Conservation (phyloP, 805 yeast genomes). For the Wickerhamiella galacta region DNA sequence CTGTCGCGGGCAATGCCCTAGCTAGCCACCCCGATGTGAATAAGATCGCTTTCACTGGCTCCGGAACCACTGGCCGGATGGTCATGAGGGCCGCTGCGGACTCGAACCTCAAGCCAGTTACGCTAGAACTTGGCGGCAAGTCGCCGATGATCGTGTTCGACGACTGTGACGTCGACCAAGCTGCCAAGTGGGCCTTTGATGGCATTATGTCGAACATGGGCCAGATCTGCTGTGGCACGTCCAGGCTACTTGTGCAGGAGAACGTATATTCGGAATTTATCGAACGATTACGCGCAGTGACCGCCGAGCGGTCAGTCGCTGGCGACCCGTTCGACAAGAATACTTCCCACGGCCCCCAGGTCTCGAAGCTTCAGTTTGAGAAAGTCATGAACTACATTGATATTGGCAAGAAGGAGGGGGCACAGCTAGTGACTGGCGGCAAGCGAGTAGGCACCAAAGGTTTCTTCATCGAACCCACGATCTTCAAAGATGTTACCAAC, state of each 20-base stretch:
- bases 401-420: conserved; percentile 69
- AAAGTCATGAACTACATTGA: conserved; percentile 61
- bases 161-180: conserved; percentile 66
- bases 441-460: conserved; percentile 36
- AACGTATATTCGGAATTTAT: conserved; percentile 61
- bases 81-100: conserved; percentile 60
- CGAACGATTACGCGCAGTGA: conserved; percentile 25
- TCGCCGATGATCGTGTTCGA: conserved; percentile 78
- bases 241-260: conserved; percentile 78
- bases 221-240: conserved; percentile 90
- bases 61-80: conserved; percentile 71
- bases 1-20: conserved; percentile 45
- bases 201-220: conserved; percentile 90
- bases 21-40: conserved; percentile 49
- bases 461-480: conserved; percentile 56
- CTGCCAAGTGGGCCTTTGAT: conserved; percentile 52
- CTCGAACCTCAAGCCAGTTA: conserved; percentile 61
- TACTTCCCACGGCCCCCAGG: conserved; percentile 80
- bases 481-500: conserved; percentile 54
- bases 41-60: conserved; percentile 89
- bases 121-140: conserved; percentile 91
- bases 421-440: conserved; percentile 68
- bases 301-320: conserved; percentile 18
- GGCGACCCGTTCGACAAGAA: conserved; percentile 70
- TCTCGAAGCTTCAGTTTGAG: conserved; percentile 57